phyloP scores from a whole-genome alignment of 192 early-diverging fungal species.

The Entomortierella beljakovae region DNA sequence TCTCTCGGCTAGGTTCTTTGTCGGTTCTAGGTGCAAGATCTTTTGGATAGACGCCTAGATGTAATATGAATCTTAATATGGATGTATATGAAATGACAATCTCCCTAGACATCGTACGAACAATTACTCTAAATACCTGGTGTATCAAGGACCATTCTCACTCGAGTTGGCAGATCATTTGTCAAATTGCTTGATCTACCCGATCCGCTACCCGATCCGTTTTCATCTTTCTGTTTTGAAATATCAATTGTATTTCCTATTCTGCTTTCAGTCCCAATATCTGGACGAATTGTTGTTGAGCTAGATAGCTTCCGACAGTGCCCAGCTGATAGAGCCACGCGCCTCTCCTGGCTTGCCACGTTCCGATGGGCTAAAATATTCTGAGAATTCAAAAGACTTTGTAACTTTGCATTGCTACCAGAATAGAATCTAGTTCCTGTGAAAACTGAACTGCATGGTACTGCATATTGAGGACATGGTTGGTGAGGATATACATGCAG shows the following conservation, averaged over 20 bases:
- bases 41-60: slow-evolving; percentile 39
- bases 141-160: slow-evolving; percentile 45
- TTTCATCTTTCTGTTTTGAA: background rate
- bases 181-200: slow-evolving; percentile 3
- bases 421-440: background rate
- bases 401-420: background rate
- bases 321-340: background rate
- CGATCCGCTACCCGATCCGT: slow-evolving; percentile 12
- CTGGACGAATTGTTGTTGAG: background rate
- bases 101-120: no score
- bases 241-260: background rate
- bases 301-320: slow-evolving; percentile 1
- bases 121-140: slow-evolving; percentile 19
- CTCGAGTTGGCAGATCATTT: slow-evolving; percentile 30
- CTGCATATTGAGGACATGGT: background rate
- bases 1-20: slow-evolving; percentile 48
- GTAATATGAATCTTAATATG: no score
- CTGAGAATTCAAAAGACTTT: background rate
- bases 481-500: background rate
- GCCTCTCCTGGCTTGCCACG: background rate
- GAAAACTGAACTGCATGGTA: background rate
- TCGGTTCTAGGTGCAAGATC: slow-evolving; percentile 30
- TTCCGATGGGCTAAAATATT: background rate
- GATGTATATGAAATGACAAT: no score
- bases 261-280: background rate